A percentile compares a stretch with the other conserved stretches of the same genome.
Evolutionary conservation across 352 stramenopile species (phyloP).

Genomic region (Globisporangium radiosum): DNA sequence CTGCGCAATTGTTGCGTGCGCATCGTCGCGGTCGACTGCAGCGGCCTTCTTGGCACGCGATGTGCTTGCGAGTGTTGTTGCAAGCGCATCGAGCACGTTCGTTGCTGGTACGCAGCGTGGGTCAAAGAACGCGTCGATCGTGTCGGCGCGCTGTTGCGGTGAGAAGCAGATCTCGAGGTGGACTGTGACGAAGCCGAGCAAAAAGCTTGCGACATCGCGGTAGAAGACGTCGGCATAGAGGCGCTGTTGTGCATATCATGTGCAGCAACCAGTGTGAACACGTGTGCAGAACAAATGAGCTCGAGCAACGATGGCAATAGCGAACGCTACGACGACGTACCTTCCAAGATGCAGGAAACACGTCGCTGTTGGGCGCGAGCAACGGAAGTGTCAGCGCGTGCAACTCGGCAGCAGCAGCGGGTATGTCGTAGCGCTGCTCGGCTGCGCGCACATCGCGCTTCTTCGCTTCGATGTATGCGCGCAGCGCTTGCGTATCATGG

Average conservation of each 20-base stretch:
- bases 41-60: not conserved
- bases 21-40: conserved; percentile 15
- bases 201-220: conserved; percentile 40
- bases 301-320: not conserved
- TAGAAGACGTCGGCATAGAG: conserved; percentile 56
- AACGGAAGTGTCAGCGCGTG: conserved; percentile 34
- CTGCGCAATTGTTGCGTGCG: conserved; percentile 28
- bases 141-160: conserved; percentile 24
- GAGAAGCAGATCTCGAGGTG: conserved; percentile 48
- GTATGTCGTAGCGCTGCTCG: conserved; percentile 42
- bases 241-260: conserved; percentile 12
- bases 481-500: conserved; percentile 15
- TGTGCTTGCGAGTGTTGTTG: conserved; percentile 25
- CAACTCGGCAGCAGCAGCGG: conserved; percentile 20
- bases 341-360: conserved; percentile 40
- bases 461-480: conserved; percentile 36
- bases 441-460: conserved; percentile 41
- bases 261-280: not conserved
- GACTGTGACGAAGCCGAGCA: conserved; percentile 47
- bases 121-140: conserved; percentile 64
- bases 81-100: conserved; percentile 26
- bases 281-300: not conserved
- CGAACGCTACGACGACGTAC: conserved; percentile 12
- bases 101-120: conserved; percentile 23
- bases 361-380: conserved; percentile 1